Evolutionary conservation across 441 rosid genomes (phyloP), one percentile per base, ranked within the genome.

Genomic region (Geranium incanum): DNA sequence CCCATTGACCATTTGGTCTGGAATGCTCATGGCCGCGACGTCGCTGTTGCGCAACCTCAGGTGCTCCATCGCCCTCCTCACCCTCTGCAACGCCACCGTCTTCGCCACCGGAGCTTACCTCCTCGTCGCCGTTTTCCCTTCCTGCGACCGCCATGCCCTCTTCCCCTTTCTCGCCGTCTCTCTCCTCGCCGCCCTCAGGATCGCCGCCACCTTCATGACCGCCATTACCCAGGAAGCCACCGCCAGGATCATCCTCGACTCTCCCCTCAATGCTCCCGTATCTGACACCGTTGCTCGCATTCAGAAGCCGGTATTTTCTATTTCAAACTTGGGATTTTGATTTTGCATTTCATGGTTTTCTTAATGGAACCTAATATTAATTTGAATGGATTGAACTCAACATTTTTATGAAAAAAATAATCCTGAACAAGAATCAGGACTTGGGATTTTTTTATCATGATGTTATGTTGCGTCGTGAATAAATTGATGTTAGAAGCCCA

Each of bases 191-290:
- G 82, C 59, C 37, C 36, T 86, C 67, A 85, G 86, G 74, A 75
- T 93, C 45, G 77, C 78, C 36, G 81, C 81, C 28, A 86, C 88
- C 90, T 68, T 88, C 28, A 72, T 70, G 33, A 80, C 86, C 0
- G 95, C 86, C 3, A 71, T 84, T 63, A 83, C 95, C 1, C 97
- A 93, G 68, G 85, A 76, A 70, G 87, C 88, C 69, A 82, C 87
- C 62, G 96, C 97, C 62, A 78, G 55, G 64, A 69, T 83, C 16
- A 82, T 93, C 60, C 81, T 84, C 68, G 83, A 85, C 73, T 88
- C 91, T 48, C 81, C 85, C 13, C 62, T 81, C 63, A 76, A 79
- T 19, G 64, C 36, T 68, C 21, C 52, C 36, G 78, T 21, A 74
- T 65, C 63, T 11, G 88, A 87, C 64, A 62, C 84, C 4, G 80